Evolutionary conservation across 176 grass and related monocot species (phyloP).

Genomic region (Oryza coarctata): DNA sequence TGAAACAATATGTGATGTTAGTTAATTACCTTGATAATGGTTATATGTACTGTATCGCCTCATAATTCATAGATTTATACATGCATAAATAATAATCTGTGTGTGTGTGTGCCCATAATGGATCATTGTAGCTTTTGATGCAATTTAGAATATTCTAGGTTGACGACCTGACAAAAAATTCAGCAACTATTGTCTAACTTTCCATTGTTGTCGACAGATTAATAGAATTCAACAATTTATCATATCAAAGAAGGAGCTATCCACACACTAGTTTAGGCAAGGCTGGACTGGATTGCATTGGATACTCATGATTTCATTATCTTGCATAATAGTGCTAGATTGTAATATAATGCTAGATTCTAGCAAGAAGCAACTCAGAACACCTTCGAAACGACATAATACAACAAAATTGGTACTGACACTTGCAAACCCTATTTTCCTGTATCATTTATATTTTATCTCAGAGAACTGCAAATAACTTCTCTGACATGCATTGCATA

Average conservation of each 20-base stretch:
- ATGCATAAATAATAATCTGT: not conserved
- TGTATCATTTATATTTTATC: constrained; percentile 6
- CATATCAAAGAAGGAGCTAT: not conserved
- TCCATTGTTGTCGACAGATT: not conserved
- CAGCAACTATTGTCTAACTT: not conserved
- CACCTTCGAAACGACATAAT: not conserved
- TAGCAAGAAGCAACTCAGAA: not conserved
- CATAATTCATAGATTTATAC: not conserved
- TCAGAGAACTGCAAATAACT: not conserved
- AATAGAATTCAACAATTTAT: not conserved
- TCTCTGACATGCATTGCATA: not conserved
- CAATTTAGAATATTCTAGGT: not conserved
- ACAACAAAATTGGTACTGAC: not conserved
- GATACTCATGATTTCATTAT: not conserved
- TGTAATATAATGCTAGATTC: not conserved
- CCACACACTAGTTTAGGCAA: not conserved
- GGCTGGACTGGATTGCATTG: not conserved
- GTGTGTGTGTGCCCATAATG: not conserved
- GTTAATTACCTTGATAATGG: constrained; percentile 1
- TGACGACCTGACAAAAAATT: not conserved
- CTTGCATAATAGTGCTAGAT: not conserved
- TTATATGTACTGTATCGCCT: constrained; percentile 7
- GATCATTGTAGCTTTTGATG: not conserved
- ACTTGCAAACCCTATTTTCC: not conserved
- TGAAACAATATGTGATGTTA: not conserved